Percentiles rank a stretch among this genome's conserved stretches.
Evolutionary conservation across 2,329 filamentous ascomycete genomes (phyloP).

Genomic region (Karstenula rhodostoma): DNA sequence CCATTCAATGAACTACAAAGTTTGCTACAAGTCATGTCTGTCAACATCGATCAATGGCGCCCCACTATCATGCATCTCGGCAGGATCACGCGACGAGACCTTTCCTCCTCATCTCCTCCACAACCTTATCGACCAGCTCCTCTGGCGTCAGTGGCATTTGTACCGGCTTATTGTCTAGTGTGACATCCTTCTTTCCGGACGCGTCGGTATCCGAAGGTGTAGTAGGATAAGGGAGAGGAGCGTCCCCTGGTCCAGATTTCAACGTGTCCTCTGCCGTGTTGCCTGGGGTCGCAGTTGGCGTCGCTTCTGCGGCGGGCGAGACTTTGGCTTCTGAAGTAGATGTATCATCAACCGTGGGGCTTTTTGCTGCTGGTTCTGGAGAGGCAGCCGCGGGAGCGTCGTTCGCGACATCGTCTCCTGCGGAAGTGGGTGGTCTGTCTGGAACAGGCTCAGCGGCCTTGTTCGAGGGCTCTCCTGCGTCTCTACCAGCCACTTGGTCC

Average conservation of each 20-base stretch:
- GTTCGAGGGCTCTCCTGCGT: background rate
- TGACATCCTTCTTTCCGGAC: background rate
- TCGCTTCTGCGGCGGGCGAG: background rate
- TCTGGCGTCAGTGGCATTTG: slow-evolving; percentile 1
- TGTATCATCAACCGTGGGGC: background rate
- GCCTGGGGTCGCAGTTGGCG: background rate
- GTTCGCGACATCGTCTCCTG: background rate
- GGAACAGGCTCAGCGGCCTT: background rate
- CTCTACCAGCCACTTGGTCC: background rate
- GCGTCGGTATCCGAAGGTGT: background rate
- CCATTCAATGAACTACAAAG: background rate
- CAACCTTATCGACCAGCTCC: background rate
- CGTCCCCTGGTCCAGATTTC: background rate
- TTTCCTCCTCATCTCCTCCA: slow-evolving; percentile 2
- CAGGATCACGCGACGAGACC: background rate
- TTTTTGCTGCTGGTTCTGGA: background rate
- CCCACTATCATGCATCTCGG: background rate
- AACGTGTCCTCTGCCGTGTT: background rate
- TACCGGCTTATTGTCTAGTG: background rate
- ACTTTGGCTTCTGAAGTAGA: background rate
- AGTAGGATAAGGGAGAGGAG: background rate
- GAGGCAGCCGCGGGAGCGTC: background rate
- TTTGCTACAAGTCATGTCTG: background rate
- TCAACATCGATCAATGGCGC: background rate
- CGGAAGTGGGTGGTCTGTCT: background rate